Base-by-base conservation (phyloP, 768 basidiomycete genomes). In the Macrolepiota fuliginosa region DNA sequence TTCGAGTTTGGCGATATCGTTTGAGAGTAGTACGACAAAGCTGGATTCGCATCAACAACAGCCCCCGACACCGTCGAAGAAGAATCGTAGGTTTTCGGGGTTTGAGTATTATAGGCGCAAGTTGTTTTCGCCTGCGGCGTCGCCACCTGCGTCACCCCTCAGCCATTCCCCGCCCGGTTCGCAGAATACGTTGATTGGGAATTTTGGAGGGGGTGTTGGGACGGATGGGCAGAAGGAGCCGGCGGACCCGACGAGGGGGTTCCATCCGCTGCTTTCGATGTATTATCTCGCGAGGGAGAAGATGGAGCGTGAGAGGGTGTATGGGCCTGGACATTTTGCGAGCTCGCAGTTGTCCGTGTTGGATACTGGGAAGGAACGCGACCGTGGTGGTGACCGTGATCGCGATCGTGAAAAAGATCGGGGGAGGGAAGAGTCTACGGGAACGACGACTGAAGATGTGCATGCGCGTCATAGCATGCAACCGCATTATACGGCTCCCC, bases 261-360 rank as follows among this genome's bases (percentile, higher is more conserved):
- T 94, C 78, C 94, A 98, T 71, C 96, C 94, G 0, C 82, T 99
- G 27, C 83, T 98, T 50, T 94, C 95, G 32, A 98, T 99, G 77
- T 99, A 99, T 73, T 98, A 88, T 77, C 86, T 99, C 19, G 92
- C 96, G 4, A 81, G 93, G 56, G 97, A 99, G 79, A 98, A 98
- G 81, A 80, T 95, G 69, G 95, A 98, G 70, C 81, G 97, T 58
- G 97, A 99, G 67, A 83, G 85, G 55, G 91, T 99, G 6, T 98
- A 96, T 73, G 97, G 96, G 0, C 88, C 89, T 0, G 95, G 95
- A 3, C 88, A 92, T 64, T 99, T 99, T 74, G 97, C 97, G 2
- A 91, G 85, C 57, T 97, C 95, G 0, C 94, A 96, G 71, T 75
- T 95, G 11, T 90, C 88, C 25, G 70, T 92, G 15, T 68, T 68